These are phyloP conservation scores for Pythium scleroteichum DNA, from an alignment of 352 stramenopile species.

Conservation along the genomic window DNA sequence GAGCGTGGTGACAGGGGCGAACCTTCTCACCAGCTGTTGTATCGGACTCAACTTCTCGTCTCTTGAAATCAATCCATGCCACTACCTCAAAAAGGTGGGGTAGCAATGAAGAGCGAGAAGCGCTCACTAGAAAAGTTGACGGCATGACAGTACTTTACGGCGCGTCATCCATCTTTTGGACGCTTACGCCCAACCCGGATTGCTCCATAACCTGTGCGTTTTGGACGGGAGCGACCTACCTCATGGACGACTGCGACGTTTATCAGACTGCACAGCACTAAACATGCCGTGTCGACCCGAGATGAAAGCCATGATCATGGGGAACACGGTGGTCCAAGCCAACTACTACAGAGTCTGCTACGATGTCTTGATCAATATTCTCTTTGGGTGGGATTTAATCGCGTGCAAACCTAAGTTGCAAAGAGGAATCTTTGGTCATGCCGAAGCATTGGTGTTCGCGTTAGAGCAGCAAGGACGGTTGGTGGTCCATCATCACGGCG, in stretches of 20 bases:
- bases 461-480: conserved; percentile 28
- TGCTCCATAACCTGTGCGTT: conserved; percentile 25
- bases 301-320: conserved; percentile 20
- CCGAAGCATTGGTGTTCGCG: conserved; percentile 26
- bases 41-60: too few species aligned
- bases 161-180: conserved; percentile 33
- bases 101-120: conserved; percentile 29
- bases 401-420: conserved; percentile 22
- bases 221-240: conserved; percentile 25
- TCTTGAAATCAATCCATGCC: conserved; percentile 17
- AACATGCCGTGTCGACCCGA: conserved; percentile 17
- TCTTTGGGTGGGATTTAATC: conserved; percentile 19
- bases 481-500: conserved; percentile 29
- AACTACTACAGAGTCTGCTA: conserved; percentile 17
- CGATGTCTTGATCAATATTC: conserved; percentile 12
- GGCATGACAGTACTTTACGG: conserved; percentile 25
- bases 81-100: conserved; percentile 28
- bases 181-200: conserved; percentile 34
- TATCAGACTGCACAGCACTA: conserved; percentile 1
- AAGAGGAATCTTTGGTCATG: conserved; percentile 26
- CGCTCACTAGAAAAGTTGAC: conserved; percentile 20
- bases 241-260: neutral
- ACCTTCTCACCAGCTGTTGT: neutral
- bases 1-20: conserved; percentile 11
- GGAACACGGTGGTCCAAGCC: conserved; percentile 19